Conservation (phyloP, 1,284 basidiomycete genomes). For the Singerocomus inundabilis region DNA sequence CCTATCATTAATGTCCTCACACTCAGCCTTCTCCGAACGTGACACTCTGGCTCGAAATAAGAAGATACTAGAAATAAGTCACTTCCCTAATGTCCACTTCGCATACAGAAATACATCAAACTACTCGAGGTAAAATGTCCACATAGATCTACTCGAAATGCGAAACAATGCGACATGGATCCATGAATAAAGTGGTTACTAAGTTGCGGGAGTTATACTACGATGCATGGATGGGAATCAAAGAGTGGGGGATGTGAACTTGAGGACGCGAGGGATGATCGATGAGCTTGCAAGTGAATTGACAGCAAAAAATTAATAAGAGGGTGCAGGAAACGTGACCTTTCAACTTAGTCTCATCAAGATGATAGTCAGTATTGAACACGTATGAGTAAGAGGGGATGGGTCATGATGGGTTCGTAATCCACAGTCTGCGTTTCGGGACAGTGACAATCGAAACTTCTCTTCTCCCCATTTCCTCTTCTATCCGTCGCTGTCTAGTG, state of each 20-base stretch:
- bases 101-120: constrained; percentile 37
- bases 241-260: constrained; percentile 1
- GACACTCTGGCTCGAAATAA: background rate
- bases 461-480: constrained; percentile 74
- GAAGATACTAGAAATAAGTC: constrained; percentile 33
- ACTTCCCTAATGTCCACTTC: constrained; percentile 36
- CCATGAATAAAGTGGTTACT: constrained; percentile 33
- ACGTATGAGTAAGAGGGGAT: constrained; percentile 8
- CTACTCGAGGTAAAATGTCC: constrained; percentile 32
- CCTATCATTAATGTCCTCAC: background rate
- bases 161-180: constrained; percentile 34
- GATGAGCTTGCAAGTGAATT: constrained; percentile 13
- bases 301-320: too few species aligned
- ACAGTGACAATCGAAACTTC: constrained; percentile 80
- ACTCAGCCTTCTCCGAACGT: constrained; percentile 10
- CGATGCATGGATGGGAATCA: constrained; percentile 17
- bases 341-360: constrained; percentile 14
- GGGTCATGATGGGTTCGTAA: constrained; percentile 59
- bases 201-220: constrained; percentile 30
- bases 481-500: constrained; percentile 66
- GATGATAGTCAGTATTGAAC: constrained; percentile 25
- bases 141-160: constrained; percentile 37
- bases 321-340: too few species aligned
- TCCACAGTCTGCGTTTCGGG: constrained; percentile 68
- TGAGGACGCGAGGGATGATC: background rate